Base-by-base conservation (phyloP, 768 basidiomycete species). In the Melanogaster broomeanus region DNA sequence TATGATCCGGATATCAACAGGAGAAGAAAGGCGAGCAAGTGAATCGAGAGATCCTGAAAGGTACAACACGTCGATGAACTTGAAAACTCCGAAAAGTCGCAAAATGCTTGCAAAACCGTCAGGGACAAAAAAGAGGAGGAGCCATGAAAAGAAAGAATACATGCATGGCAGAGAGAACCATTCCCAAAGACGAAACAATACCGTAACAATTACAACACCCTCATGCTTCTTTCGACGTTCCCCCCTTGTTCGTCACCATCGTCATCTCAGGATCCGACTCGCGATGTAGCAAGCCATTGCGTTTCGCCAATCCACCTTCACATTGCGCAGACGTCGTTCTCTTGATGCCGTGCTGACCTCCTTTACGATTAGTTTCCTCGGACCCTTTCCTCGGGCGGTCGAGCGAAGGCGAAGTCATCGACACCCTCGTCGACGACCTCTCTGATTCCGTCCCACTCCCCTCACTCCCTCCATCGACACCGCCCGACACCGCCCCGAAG, bases 221-320 rank as follows among this genome's bases (percentile, higher is more conserved):
- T 56, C 34, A 66, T 34, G 61, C 53, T 53, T 66, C 63, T 45
- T 59, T 66, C 19, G 52, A 50, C 15, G 31, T 12, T 16, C 44
- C 45, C 22, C 52, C 66, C 52, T 63, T 67, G 55, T 45, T 56
- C 40, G 49, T 56, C 37, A 60, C 34, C 15, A 57, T 56, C 45
- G 31, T 64, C 28, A 67, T 56, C 39, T 65, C 63, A 12, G 67
- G 67, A 39, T 68, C 57, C 11, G 66, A 68, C 31, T 68, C 66
- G 34, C 67, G 65, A 45, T 69, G 65, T 3, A 61, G 34, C 47
- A 69, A 33, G 19, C 63, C 61, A 21, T 69, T 65, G 45, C 66
- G 59, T 45, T 60, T 68, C 34, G 55, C 42, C 15, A 59, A 4
- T 25, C 63, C 66, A 24, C 60, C 61, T 40, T 69, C 65, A 25